phyloP scores from a whole-genome alignment of 305 asterid genomes.

The Petunia hybrid region DNA sequence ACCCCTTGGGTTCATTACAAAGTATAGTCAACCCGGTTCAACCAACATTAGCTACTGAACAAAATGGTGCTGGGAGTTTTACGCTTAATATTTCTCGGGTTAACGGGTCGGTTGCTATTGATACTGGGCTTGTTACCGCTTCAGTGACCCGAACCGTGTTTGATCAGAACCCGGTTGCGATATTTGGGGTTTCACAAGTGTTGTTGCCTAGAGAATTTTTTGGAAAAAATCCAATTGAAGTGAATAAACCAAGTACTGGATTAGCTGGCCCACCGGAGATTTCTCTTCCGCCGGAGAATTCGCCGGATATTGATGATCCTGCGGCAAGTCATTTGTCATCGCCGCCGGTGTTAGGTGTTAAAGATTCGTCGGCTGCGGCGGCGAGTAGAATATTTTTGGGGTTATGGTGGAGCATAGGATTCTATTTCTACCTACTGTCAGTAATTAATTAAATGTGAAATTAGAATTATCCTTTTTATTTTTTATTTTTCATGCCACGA shows the following conservation, averaged over 20 bases:
- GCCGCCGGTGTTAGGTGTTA: conserved; percentile 42
- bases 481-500: conserved; percentile 27
- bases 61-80: conserved; percentile 78
- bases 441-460: conserved; percentile 20
- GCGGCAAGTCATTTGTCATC: conserved; percentile 42
- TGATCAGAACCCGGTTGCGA: conserved; percentile 89
- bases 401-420: conserved; percentile 44
- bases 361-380: conserved; percentile 33
- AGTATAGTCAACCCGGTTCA: conserved; percentile 79
- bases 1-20: conserved; percentile 67
- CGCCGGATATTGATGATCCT: conserved; percentile 40
- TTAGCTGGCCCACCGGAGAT: conserved; percentile 52
- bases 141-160: conserved; percentile 80
- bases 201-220: conserved; percentile 72
- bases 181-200: conserved; percentile 81
- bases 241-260: conserved; percentile 44
- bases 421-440: conserved; percentile 35
- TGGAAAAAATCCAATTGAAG: conserved; percentile 57
- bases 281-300: conserved; percentile 47
- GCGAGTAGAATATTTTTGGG: conserved; percentile 42
- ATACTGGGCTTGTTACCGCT: conserved; percentile 76
- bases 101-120: conserved; percentile 76
- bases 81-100: conserved; percentile 76
- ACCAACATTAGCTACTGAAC: conserved; percentile 90
- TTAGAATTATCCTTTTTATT: neutral